Conservation (phyloP, 257 asterid species). For the Solanum ossicruentum region DNA sequence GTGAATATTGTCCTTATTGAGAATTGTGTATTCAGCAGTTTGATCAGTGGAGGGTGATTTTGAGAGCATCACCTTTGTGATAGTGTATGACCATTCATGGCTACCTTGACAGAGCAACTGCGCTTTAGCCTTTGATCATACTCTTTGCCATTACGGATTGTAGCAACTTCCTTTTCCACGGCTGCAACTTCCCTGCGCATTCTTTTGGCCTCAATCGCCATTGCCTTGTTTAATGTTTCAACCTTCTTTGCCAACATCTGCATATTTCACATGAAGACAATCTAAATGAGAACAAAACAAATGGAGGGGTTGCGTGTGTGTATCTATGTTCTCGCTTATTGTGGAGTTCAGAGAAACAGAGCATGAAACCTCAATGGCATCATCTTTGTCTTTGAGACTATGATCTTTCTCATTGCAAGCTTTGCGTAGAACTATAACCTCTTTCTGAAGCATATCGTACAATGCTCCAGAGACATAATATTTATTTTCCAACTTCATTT, state of each 20-base stretch:
- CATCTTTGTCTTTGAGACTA: conserved; percentile 73
- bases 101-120: conserved; percentile 30
- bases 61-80: conserved; percentile 25
- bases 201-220: conserved; percentile 78
- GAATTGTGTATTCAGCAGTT: not conserved
- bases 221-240: conserved; percentile 66
- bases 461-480: conserved; percentile 68
- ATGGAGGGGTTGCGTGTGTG: not conserved
- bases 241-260: conserved; percentile 91
- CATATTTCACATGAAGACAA: not conserved
- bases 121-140: conserved; percentile 51
- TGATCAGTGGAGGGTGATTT: not conserved
- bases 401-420: conserved; percentile 78
- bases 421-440: conserved; percentile 60
- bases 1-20: not conserved
- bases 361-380: conserved; percentile 57
- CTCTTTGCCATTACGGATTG: conserved; percentile 57
- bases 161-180: conserved; percentile 72
- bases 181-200: conserved; percentile 82
- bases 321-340: not conserved
- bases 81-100: conserved; percentile 32
- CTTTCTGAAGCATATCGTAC: conserved; percentile 89
- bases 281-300: not conserved
- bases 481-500: conserved; percentile 28
- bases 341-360: not conserved